Percentiles rank a stretch among this genome's conserved stretches.
These are phyloP conservation scores for Wickerhamomyces pijperi DNA, from an alignment of 805 yeast species.

Conservation along the genomic window DNA sequence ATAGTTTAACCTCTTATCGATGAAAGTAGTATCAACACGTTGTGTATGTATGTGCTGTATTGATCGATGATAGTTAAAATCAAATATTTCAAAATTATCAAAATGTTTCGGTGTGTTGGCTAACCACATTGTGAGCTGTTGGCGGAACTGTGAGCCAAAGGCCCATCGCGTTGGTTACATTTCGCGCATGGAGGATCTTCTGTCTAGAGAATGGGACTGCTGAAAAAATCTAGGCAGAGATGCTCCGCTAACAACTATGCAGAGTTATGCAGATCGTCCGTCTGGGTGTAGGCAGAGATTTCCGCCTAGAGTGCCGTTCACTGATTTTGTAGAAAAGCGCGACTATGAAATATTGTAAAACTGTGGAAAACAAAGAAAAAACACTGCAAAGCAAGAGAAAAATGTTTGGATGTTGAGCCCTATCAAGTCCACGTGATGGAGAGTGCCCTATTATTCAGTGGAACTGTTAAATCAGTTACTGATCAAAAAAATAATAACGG, in stretches of 20 bases:
- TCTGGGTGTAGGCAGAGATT: not conserved
- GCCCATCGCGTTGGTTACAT: not conserved
- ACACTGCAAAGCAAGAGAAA: not conserved
- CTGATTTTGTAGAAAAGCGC: not conserved
- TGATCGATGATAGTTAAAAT: conserved; percentile 5
- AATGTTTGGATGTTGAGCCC: not conserved
- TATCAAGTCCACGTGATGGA: not conserved
- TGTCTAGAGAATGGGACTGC: not conserved
- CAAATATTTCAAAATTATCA: conserved; percentile 12
- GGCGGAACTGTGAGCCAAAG: conserved; percentile 3
- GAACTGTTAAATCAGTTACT: too few relatives aligned
- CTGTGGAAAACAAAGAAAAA: not conserved
- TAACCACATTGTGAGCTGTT: conserved; percentile 7
- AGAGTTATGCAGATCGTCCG: not conserved
- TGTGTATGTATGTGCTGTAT: conserved; percentile 1
- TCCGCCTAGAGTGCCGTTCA: not conserved
- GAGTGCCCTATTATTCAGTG: too few relatives aligned
- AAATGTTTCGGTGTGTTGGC: conserved; percentile 1
- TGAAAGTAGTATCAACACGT: not conserved
- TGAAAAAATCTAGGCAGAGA: not conserved
- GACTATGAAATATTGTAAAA: not conserved
- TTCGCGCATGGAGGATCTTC: not conserved
- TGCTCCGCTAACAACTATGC: not conserved
- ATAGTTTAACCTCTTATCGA: conserved; percentile 1
- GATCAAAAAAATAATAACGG: too few relatives aligned